Conservation (phyloP, 768 basidiomycete genomes). For the Suillus luteus region DNA sequence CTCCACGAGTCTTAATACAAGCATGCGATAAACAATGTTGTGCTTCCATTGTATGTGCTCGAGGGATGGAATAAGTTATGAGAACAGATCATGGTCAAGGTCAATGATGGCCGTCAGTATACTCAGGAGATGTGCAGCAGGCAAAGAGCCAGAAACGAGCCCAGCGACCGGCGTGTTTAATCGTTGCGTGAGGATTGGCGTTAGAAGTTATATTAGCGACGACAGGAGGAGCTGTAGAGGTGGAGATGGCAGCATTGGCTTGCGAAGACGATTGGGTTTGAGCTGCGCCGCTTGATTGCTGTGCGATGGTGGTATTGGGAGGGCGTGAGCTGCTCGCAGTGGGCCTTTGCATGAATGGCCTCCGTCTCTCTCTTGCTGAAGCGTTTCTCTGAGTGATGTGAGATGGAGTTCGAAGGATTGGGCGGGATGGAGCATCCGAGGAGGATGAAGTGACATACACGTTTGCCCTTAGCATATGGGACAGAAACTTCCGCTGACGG, state of each 20-base stretch:
- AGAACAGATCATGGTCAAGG: neutral
- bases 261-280: neutral
- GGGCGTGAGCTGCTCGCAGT: no score
- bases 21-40: neutral
- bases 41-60: neutral
- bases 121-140: no score
- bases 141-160: no score
- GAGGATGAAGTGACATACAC: no score
- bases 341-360: neutral
- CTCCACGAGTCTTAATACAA: neutral
- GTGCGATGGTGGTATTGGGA: neutral
- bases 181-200: neutral
- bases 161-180: no score
- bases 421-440: no score
- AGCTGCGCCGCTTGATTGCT: neutral
- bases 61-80: neutral
- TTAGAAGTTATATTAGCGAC: no score
- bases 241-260: no score
- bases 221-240: no score
- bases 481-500: neutral
- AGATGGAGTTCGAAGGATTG: no score
- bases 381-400: neutral
- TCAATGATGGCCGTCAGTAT: no score
- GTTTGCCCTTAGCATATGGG: no score
- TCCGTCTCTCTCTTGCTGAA: neutral